Base-by-base conservation (phyloP, 2,329 filamentous ascomycete genomes). In the Didymella exigua region DNA sequence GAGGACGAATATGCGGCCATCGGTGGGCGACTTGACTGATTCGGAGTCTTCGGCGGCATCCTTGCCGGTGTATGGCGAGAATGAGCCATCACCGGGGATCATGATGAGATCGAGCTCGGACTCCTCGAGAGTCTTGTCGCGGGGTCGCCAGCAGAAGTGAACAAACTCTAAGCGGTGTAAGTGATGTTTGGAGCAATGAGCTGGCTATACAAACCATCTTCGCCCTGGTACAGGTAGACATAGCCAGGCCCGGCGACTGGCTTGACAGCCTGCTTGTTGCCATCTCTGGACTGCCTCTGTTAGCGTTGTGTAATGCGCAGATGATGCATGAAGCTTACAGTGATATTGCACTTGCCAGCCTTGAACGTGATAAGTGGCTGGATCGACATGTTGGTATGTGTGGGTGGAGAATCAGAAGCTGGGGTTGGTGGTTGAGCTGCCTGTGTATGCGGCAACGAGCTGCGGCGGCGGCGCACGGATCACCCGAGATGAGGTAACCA, bases 121-220 rank as follows among this genome's bases (percentile, higher is more conserved):
- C 55, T 89, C 79, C 60, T 89, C 85, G 63, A 91, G 77, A 19
- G 87, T 81, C 54, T 86, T 84, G 63, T 82, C 84, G 63, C 95
- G 89, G 69, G 90, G 87, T 63, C 93, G 89, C 96, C 96, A 99
- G 84, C 93, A 97, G 79, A 99, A 96, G 80, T 97, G 93, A 58
- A 96, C 83, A 57, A 99, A 85, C 47, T 97, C 89, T 92, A 62
- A 37, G 37, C 24, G 14, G 8, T 34, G 43, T 72, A 27, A 69
- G 66, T 43, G 51, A 18, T 36, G 14, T 14, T n/a, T 36, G 9
- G 3, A 23, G 16, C 2, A 13, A 10, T 18, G 5, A 23, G n/a
- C 13, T 27, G 27, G 13, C 11, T 42, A 33, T 29, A 66, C 76
- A 54, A 71, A 89, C 88, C 93, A 87, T 97, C 93, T 82, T 96